These are phyloP conservation scores for Xanthoconium separans DNA, from an alignment of 1,284 basidiomycete species.

Conservation along the genomic window DNA sequence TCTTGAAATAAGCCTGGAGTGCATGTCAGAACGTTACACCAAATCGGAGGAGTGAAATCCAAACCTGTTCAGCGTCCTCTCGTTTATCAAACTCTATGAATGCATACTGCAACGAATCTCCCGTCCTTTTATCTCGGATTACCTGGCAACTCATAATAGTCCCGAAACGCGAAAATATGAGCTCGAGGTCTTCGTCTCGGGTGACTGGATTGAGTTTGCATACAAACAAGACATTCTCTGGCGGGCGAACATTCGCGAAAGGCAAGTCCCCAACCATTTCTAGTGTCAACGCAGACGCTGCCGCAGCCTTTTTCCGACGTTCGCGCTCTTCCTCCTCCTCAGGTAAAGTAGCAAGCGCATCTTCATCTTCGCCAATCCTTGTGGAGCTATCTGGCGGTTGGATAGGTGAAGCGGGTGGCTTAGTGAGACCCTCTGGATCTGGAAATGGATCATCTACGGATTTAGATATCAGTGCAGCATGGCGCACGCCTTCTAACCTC, in stretches of 20 bases:
- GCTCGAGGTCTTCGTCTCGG: conserved; percentile 91
- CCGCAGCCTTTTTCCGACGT: conserved; percentile 82
- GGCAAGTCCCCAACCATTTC: conserved; percentile 99
- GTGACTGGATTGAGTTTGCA: conserved; percentile 98
- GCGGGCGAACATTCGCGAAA: conserved; percentile 96
- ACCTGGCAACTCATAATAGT: conserved; percentile 97
- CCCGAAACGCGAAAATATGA: conserved; percentile 97
- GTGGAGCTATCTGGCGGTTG: conserved; percentile 80
- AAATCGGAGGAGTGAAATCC: conserved; percentile 14
- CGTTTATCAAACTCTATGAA: conserved; percentile 98
- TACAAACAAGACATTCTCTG: conserved; percentile 98
- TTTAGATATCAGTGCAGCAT: conserved; percentile 2
- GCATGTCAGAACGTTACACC: conserved; percentile 2
- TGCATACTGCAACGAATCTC: conserved; percentile 96
- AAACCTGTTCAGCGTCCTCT: conserved; percentile 89
- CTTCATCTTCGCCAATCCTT: conserved; percentile 91
- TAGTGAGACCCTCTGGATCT: conserved; percentile 75
- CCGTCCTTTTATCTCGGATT: conserved; percentile 92
- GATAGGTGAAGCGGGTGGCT: conserved; percentile 77
- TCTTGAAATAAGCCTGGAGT: conserved; percentile 92
- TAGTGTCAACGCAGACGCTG: conserved; percentile 91
- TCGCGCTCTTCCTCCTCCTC: conserved; percentile 82
- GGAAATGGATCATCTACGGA: conserved; percentile 88
- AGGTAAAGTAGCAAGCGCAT: conserved; percentile 71
- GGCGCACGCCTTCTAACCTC: conserved; percentile 2